Base-by-base conservation (phyloP, 768 basidiomycete species). In the Tremella yokohamensis region DNA sequence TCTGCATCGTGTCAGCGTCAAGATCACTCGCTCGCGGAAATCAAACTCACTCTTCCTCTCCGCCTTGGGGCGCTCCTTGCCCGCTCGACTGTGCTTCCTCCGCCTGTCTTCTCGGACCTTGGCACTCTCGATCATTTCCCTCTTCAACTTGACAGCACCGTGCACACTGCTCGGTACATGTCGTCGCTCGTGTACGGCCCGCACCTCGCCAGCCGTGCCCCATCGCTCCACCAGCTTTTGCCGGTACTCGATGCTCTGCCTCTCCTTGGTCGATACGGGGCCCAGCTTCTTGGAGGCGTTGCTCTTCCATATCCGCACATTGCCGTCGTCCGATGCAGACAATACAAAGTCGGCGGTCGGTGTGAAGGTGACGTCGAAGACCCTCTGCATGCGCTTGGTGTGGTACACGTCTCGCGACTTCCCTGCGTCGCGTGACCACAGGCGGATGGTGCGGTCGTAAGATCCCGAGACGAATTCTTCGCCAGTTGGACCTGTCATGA, bases 311-410 rank as follows among this genome's bases (percentile, higher is more conserved):
- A 97, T 81, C 66, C 91, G 84, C 62, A 96, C 87, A 69, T 94
- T 96, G 11, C 92, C 92, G 69, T 96, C 92, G 64, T 96, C 93
- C 0, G 91, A 93, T 15, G 91, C 93, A 1, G 88, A 85, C 8
- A 96, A 74, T 37, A 96, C 85, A 76, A 91, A 97, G 16, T 91
- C 85, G 16, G 94, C 86, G 61, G 98, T 96, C 22, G 84, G 85
- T 0, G 91, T 90, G 79, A 87, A 97, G 40, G 87, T 79, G 2
- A 90, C 85, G 13, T 91, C 88, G 45, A 90, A 87, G 34, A 99
- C 90, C 60, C 93, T 91, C 77, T 98, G 96, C 96, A 99, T 99
- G 45, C 96, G 88, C 79, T 98, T 98, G 15, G 92, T 94, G 76
- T 98, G 94, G 72, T 98, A 99, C 7, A 92, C 87, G 74, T 98